These are phyloP conservation scores for Groenewaldozyma sp. DNA, from an alignment of 1,139 yeast species.

Conservation along the genomic window DNA sequence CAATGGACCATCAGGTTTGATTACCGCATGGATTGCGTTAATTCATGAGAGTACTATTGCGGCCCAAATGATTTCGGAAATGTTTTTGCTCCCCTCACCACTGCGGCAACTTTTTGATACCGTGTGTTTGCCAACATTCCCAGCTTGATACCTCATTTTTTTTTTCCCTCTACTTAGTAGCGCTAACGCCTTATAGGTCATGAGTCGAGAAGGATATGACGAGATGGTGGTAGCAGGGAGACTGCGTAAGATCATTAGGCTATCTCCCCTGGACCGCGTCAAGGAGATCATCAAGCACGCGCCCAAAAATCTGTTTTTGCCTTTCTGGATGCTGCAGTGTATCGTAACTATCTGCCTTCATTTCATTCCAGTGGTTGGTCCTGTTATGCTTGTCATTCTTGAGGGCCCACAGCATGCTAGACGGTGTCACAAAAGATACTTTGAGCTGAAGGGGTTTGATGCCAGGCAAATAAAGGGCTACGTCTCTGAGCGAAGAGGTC, in stretches of 20 bases:
- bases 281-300: constrained; percentile 20
- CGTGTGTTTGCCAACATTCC: constrained; percentile 13
- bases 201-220: constrained; percentile 42
- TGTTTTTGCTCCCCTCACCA: constrained; percentile 49
- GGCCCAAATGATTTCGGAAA: constrained; percentile 42
- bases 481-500: constrained; percentile 26
- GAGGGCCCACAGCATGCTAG: constrained; percentile 54
- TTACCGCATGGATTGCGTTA: constrained; percentile 46
- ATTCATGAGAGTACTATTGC: constrained; percentile 45
- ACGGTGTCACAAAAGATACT: constrained; percentile 50
- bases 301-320: constrained; percentile 27
- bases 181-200: too few species aligned
- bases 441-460: constrained; percentile 46
- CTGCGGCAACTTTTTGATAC: constrained; percentile 49
- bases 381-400: constrained; percentile 42
- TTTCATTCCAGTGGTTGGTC: constrained; percentile 56
- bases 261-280: constrained; percentile 14
- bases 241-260: constrained; percentile 34
- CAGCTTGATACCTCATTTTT: too few species aligned
- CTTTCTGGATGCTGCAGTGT: constrained; percentile 31
- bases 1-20: constrained; percentile 46
- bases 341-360: constrained; percentile 33
- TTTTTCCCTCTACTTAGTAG: too few species aligned
- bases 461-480: constrained; percentile 31
- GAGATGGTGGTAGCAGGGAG: constrained; percentile 42